phyloP scores from a whole-genome alignment of 495 filamentous ascomycete species.

The Aspergillus saccharolyticus region DNA sequence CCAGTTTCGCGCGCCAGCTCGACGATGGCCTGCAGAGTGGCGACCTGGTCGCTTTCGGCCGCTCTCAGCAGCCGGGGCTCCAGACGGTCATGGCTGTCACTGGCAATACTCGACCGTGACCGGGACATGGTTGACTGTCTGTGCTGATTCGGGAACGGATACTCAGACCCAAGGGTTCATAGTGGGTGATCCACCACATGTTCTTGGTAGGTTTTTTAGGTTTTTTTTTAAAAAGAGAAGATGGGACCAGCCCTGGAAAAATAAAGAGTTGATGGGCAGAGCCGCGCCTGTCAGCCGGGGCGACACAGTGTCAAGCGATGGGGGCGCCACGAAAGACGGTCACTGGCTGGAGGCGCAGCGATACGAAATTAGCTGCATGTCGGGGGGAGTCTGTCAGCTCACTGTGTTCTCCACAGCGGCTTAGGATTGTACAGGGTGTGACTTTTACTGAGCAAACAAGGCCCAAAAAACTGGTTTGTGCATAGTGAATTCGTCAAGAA shows the following conservation, averaged over 20 bases:
- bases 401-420: not conserved
- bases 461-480: too few species aligned
- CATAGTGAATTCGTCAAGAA: not conserved
- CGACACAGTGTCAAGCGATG: not conserved
- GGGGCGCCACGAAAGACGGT: not conserved
- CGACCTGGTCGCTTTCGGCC: slow-evolving; percentile 39
- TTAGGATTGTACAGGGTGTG: not conserved
- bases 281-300: not conserved
- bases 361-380: not conserved
- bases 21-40: slow-evolving; percentile 34
- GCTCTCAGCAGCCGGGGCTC: slow-evolving; percentile 52
- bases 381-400: not conserved
- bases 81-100: slow-evolving; percentile 43
- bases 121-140: slow-evolving; percentile 21
- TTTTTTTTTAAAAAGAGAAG: not conserved
- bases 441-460: too few species aligned
- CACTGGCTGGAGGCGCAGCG: not conserved
- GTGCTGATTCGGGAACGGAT: not conserved
- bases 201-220: not conserved
- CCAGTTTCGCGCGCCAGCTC: slow-evolving; percentile 34
- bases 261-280: not conserved
- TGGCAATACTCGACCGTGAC: slow-evolving; percentile 37
- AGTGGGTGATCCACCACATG: not conserved
- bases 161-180: not conserved
- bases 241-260: not conserved